Base-by-base conservation (phyloP, 2,329 filamentous ascomycete genomes). In the Penicillium brasilianum region DNA sequence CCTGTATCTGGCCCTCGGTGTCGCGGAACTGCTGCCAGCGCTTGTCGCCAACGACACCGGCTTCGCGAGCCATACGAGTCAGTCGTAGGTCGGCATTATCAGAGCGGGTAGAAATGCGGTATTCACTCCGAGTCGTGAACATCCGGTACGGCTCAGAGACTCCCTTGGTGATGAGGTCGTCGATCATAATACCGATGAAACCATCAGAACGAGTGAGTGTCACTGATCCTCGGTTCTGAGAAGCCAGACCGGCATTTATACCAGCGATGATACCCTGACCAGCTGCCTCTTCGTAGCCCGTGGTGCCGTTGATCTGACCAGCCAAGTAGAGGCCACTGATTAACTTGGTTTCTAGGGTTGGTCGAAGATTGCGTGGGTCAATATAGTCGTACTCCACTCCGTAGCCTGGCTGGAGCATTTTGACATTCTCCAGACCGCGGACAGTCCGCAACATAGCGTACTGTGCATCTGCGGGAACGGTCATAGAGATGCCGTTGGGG, bases 351-450 rank as follows among this genome's bases (percentile, higher is more conserved):
- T 99, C 95, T 8, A 99, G 85, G 0, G 93, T 95, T n/a, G 90
- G 87, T 66, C 89, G 90, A 3, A 99, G 83, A 68, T 90, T 90
- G 55, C 95, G 89, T 18, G 95, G 95, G 73, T 99, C 95, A 18
- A 99, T 92, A 76, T 99, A 99, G 80, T 98, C 95, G 77, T 99
- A 99, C 76, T 99, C 95, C 1, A 99, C 95, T 8, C 95, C 95
- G 72, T 99, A 99, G 9, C 94, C 95, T 1, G 94, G 90, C 72
- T 98, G 94, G 7, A 96, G 85, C 93, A 99, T 97, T 28, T 83
- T 88, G 4, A 93, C 93, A 61, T 93, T 87, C 72, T 98, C 94
- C 1, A 99, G 84, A 0, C 95, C 95, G n/a, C 81, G 84, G 57
- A 99, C 90, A 0, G 92, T 96, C 58, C 88, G 90, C n/a, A 99